These are phyloP conservation scores for Ophiostoma piceae DNA, from an alignment of 2,329 filamentous ascomycete genomes.

Conservation along the genomic window DNA sequence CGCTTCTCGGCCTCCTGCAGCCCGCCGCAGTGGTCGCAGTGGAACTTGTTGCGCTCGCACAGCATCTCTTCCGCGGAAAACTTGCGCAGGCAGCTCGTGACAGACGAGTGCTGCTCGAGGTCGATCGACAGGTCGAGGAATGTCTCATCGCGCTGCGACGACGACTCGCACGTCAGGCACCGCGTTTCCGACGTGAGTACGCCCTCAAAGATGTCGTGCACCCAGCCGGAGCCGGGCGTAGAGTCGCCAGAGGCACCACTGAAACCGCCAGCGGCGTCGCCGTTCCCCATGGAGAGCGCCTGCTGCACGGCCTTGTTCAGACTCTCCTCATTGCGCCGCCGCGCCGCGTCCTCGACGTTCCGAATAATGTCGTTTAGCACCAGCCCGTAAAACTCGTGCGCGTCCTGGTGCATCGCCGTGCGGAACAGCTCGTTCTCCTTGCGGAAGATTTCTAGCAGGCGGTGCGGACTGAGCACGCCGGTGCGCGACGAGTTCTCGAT, in stretches of 20 bases:
- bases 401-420: slow-evolving; percentile 95
- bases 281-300: slow-evolving; percentile 30
- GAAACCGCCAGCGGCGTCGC: neutral
- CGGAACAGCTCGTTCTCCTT: slow-evolving; percentile 96
- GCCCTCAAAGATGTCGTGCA: slow-evolving; percentile 95
- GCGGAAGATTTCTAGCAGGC: slow-evolving; percentile 89
- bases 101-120: slow-evolving; percentile 88
- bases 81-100: slow-evolving; percentile 89
- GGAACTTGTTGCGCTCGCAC: slow-evolving; percentile 97
- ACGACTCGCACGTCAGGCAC: slow-evolving; percentile 92
- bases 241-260: slow-evolving; percentile 38
- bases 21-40: slow-evolving; percentile 94
- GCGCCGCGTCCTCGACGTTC: slow-evolving; percentile 82
- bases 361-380: slow-evolving; percentile 94
- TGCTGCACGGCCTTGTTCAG: slow-evolving; percentile 48
- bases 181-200: slow-evolving; percentile 92
- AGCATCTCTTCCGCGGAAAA: slow-evolving; percentile 99
- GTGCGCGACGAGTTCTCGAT: slow-evolving; percentile 76
- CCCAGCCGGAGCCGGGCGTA: slow-evolving; percentile 72
- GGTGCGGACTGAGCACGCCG: slow-evolving; percentile 84
- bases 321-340: slow-evolving; percentile 46
- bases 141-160: slow-evolving; percentile 89
- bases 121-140: slow-evolving; percentile 96
- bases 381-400: slow-evolving; percentile 92
- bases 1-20: slow-evolving; percentile 96